Evolutionary conservation across 495 filamentous ascomycete species (phyloP), one percentile per base, ranked within the genome.

Genomic region (Chlorociboria aeruginascens): DNA sequence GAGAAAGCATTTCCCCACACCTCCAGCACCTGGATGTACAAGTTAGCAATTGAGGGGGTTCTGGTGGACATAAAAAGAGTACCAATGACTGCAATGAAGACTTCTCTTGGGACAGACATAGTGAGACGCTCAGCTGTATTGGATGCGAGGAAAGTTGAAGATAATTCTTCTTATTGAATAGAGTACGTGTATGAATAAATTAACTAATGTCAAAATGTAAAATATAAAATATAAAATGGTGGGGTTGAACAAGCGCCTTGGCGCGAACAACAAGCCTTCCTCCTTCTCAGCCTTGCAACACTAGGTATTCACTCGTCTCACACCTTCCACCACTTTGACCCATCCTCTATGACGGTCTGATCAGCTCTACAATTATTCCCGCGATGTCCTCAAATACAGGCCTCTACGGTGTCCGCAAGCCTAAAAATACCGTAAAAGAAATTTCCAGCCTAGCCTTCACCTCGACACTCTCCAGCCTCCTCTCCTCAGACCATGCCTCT

Each of bases 1-100:
- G 54, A 98, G 80, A 74, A 97, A 96, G 59, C 78, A 78, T 63
- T 85, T 85, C 50, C 92, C 92, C 45, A 98, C 92, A 45, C 92
- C 90, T 56, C 92, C 92, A 53, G 82, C 85, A 54, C 92, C 92
- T 96, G 55, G 37, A 33, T 48, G 32, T 28, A 25, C 20, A 9
- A 30, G 38, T 59, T 32, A 55, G 48, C 40, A 45, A 45, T 25
- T 47, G n/a, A 30, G n/a, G 29, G 7, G 3, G 8, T 11, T 40
- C 13, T 30, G 20, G 35, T 25, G 30, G 20, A 25, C 20, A 25
- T 25, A 25, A 14, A 29, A 10, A 17, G 38, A 40, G 11, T 44
- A 69, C 68, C 68, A 52, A 71, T 69, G 30, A 71, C 57, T 31
- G 66, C 68, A 58, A 71, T 61, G 43, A 59, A 63, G 8, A 71